Evolutionary conservation across 1,284 basidiomycete species (phyloP).

Genomic region (Cryptococcus jaspeensis): DNA sequence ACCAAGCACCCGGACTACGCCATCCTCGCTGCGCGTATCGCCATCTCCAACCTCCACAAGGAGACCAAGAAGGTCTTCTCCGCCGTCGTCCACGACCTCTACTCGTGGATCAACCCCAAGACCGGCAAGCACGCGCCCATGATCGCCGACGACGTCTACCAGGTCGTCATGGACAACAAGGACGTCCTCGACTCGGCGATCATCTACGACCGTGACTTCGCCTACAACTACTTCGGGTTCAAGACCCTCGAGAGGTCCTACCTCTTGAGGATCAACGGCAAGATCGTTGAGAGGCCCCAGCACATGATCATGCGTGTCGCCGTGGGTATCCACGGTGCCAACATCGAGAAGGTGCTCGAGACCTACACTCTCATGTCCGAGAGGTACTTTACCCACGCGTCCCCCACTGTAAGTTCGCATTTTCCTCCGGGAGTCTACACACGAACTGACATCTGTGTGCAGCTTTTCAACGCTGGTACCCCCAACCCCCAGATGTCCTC

Average conservation of each 20-base stretch:
- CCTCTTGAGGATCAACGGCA: conserved; percentile 88
- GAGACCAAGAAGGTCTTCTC: conserved; percentile 98
- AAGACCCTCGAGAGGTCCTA: conserved; percentile 99
- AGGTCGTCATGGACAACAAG: conserved; percentile 79
- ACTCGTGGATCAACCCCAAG: conserved; percentile 96
- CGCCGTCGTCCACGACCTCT: conserved; percentile 85
- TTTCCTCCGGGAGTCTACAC: neutral
- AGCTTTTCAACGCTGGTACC: conserved; percentile 95
- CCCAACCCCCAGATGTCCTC: conserved; percentile 93
- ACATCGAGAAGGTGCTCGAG: conserved; percentile 86
- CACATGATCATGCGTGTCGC: conserved; percentile 99
- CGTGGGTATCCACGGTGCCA: conserved; percentile 90
- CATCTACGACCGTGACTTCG: conserved; percentile 98
- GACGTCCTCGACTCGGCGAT: conserved; percentile 87
- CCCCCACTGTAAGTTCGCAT: conserved; percentile 64
- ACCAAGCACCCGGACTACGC: conserved; percentile 98
- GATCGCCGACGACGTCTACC: conserved; percentile 88
- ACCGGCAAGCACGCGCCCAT: conserved; percentile 82
- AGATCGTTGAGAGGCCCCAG: conserved; percentile 95
- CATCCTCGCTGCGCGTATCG: conserved; percentile 95
- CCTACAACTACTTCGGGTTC: conserved; percentile 97
- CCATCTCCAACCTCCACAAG: conserved; percentile 98
- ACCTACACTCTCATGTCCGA: conserved; percentile 96
- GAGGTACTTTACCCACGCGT: conserved; percentile 96
- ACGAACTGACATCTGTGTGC: neutral